Evolutionary conservation across 495 filamentous ascomycete genomes (phyloP), one percentile per base, ranked within the genome.

Genomic region (Penicillium coprophilum): DNA sequence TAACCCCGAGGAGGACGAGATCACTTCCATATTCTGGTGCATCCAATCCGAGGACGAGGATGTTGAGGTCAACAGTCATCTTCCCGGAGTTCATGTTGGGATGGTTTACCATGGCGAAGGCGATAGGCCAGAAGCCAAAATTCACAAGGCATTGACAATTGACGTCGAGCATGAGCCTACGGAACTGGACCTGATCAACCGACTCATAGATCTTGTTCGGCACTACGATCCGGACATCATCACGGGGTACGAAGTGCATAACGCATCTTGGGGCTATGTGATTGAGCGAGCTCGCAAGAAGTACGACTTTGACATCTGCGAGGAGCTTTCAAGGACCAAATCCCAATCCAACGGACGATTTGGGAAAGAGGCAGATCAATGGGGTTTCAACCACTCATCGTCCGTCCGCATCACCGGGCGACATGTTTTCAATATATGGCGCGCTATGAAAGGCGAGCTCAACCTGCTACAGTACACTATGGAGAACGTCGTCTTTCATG

Each of bases 351-450:
- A 89, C 65, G 88, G 90, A 15, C 83, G 85, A 56, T 90, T 91
- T 63, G 91, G 91, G 19, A 93, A 89, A 65, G 90, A 96, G 12
- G 82, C 83, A 49, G 91, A 96, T 67, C 80, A 82, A 60, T 98
- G 94, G 93, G 94, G 92, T 0, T 95, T 92, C 77, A 92, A 90
- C 54, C 89, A 90, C 52, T 92, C 91, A 3, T 93, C 91, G 5
- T 89, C 88, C 2, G 88, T 97, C 60, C 83, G 82, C 30, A 80
- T 98, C 13, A 97, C 92, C 1, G 94, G 94, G 4, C 84, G 94
- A 58, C 94, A 98, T 65, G 88, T 94, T 77, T 91, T 98, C 71
- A 98, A 97, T 60, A 89, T 97, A 47, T 98, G 95, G 94, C 83
- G 94, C 50, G 92, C 93, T 0, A 97, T 98, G 92, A 83, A 87